Percentiles rank a stretch among this genome's conserved stretches.
phyloP scores from a whole-genome alignment of 129 eudicot species.

The Arctium lappa region DNA sequence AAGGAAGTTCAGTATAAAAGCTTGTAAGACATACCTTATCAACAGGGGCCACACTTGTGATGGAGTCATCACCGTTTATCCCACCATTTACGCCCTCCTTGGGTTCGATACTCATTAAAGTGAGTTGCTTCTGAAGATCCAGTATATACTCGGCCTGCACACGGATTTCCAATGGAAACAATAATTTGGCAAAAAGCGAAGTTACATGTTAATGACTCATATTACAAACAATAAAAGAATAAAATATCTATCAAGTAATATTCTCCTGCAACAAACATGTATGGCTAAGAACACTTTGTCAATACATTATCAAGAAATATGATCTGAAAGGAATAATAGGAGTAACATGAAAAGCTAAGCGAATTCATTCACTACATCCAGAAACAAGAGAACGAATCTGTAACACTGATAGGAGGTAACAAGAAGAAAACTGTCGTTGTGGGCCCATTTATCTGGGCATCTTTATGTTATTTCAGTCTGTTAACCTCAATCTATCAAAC shows the following conservation, averaged over 20 bases:
- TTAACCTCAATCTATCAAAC: neutral
- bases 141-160: conserved; percentile 88
- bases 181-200: neutral
- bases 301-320: neutral
- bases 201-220: neutral
- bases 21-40: conserved; percentile 56
- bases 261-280: neutral
- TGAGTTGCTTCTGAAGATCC: conserved; percentile 94
- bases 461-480: neutral
- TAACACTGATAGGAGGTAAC: too few relatives aligned
- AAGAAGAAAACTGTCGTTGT: too few relatives aligned
- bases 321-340: too few relatives aligned
- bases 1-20: neutral
- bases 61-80: conserved; percentile 46
- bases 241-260: neutral
- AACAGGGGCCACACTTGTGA: conserved; percentile 57
- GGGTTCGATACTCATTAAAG: conserved; percentile 62
- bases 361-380: neutral
- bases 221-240: neutral
- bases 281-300: neutral
- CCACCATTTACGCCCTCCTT: conserved; percentile 55
- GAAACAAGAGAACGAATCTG: neutral
- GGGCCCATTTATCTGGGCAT: neutral
- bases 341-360: too few relatives aligned
- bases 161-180: neutral